Evolutionary conservation across 176 grass and related monocot species (phyloP).

Genomic region (Echinochloa phyllopogon): DNA sequence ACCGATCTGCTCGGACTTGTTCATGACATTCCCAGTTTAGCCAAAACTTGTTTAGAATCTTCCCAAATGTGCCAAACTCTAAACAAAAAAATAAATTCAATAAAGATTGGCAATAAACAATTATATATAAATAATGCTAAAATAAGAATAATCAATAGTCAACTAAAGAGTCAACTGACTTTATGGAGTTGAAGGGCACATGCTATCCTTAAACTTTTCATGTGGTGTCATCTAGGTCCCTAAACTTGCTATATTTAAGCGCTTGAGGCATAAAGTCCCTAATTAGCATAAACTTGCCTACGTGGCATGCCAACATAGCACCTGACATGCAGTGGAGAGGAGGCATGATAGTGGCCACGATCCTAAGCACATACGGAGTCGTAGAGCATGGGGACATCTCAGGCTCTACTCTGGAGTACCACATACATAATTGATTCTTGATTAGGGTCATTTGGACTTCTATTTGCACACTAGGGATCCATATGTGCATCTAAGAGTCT

Average conservation of each 20-base stretch:
- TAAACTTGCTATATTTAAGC: not conserved
- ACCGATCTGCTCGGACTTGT: slow-evolving; percentile 9
- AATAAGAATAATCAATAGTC: not conserved
- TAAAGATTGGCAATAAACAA: not conserved
- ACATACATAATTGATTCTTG: not conserved
- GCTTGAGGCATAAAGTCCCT: not conserved
- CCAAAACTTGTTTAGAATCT: slow-evolving; percentile 18
- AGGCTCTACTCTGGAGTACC: not conserved
- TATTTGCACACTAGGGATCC: not conserved
- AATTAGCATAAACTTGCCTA: not conserved
- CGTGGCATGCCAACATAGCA: not conserved
- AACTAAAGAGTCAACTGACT: slow-evolving; percentile 7
- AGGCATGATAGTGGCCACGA: not conserved
- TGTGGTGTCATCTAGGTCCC: slow-evolving; percentile 4
- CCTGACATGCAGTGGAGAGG: not conserved
- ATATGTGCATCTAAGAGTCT: not conserved
- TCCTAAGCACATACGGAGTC: not conserved
- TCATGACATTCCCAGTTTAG: not conserved
- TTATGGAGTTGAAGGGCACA: not conserved
- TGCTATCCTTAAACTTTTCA: not conserved
- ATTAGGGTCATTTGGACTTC: slow-evolving; percentile 1
- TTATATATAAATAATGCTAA: not conserved
- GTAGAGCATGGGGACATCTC: not conserved
- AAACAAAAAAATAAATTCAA: not conserved
- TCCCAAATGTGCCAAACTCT: slow-evolving; percentile 9